Conservation (phyloP, 106 monocot genomes). For the Dioscorea zingiberensis region DNA sequence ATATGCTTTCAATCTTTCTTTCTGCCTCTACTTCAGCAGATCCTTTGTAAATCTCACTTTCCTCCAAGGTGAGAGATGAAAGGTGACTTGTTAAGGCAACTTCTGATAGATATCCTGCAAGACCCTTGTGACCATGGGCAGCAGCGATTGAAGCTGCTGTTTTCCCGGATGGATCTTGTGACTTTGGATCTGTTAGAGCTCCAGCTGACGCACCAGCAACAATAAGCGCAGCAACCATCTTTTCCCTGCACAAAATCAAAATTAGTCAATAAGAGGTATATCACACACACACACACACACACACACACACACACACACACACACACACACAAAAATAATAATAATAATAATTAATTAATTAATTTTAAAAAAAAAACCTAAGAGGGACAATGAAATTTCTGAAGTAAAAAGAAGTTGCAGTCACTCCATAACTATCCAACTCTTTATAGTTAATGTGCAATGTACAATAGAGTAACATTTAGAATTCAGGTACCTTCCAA, state of each 20-base stretch:
- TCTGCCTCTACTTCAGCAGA: constrained; percentile 43
- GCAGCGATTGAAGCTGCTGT: constrained; percentile 63
- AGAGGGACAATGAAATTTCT: too few relatives aligned
- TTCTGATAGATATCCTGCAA: constrained; percentile 82
- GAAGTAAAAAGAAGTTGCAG: too few relatives aligned
- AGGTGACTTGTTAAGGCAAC: constrained; percentile 50
- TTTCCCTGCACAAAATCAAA: constrained; percentile 46
- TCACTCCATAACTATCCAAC: too few relatives aligned
- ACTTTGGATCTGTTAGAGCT: constrained; percentile 59
- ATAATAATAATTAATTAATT: too few relatives aligned
- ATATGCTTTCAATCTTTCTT: constrained; percentile 40
- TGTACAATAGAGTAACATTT: constrained; percentile 7
- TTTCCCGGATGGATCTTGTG: constrained; percentile 59
- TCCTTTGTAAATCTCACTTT: constrained; percentile 47
- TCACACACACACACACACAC: too few relatives aligned
- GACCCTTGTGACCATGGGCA: constrained; percentile 48
- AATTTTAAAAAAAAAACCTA: too few relatives aligned
- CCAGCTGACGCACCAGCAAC: constrained; percentile 64
- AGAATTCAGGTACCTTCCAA: constrained; percentile 62
- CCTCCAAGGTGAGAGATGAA: constrained; percentile 36
- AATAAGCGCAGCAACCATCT: constrained; percentile 70
- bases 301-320: too few relatives aligned
- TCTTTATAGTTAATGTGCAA: too few relatives aligned
- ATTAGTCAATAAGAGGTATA: too few relatives aligned
- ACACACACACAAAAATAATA: too few relatives aligned